phyloP scores from a whole-genome alignment of 164 flowering plant genomes.

The grape (Vitis vinifera) region ASM3070453v1 NC_081815.1:18340501-18341000 shows the following conservation, averaged over 20 bases:
- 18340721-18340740: conserved; percentile 72
- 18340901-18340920: conserved; percentile 8
- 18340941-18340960: conserved; percentile 4
- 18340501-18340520: conserved; percentile 66
- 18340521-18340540: conserved; percentile 87
- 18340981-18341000: background rate
- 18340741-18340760: conserved; percentile 73
- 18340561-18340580: conserved; percentile 96
- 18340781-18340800: background rate
- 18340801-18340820: background rate
- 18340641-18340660: too few relatives aligned
- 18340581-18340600: conserved; percentile 47
- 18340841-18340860: background rate
- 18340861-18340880: conserved; percentile 3
- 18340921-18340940: conserved; percentile 6
- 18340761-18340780: conserved; percentile 70
- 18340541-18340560: conserved; percentile 99
- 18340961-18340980: background rate
- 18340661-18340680: conserved; percentile 5
- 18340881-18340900: conserved; percentile 7
- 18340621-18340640: too few relatives aligned
- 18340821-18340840: background rate
- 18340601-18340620: too few relatives aligned
- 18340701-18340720: conserved; percentile 83
- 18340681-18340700: conserved; percentile 75